Evolutionary conservation across 352 stramenopile genomes (phyloP), one percentile per base, ranked within the genome.

Genomic region (Globisporangium cystogenes): DNA sequence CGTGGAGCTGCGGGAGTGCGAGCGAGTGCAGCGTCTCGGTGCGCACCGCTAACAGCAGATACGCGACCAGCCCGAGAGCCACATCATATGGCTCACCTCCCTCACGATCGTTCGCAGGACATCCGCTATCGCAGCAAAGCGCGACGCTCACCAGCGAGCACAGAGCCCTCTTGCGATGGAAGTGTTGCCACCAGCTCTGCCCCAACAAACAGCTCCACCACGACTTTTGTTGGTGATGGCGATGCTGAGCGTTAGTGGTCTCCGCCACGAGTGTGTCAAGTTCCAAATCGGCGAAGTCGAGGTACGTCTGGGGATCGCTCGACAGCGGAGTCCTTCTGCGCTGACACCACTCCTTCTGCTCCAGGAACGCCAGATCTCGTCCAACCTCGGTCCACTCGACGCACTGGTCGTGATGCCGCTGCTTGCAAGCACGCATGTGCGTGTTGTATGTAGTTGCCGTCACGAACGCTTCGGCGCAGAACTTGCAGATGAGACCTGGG

Each of bases 381-480:
- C 12, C 23, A 2, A 62, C 7, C n/a, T 43, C 48, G 4, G 20
- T n/a, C 55, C 55, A 62, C n/a, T 62, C 55, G 11, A 41, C n/a
- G 14, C 24, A 15, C 21, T 57, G 20, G 8, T n/a, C 41, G 1
- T 18, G 24, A 18, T 51, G 11, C 1, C 20, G 12, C 43, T 27
- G 36, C 7, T 43, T 53, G 48, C 55, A 57, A 1, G 11, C 21
- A 1, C 36, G 48, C 6, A 41, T 12, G 12, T 62, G 55, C 5
- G 23, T 18, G 24, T 52, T 57, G 23, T 37, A 57, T 11, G 40
- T 18, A 15, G 26, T 12, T 4, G 55, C 48, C 21, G 48, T 53
- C 42, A 20, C 55, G 29, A 62, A 57, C 3, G 41, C 48, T 10
- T 56, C 41, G 15, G 33, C 44, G n/a, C 55, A 62, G 35, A 48